These are phyloP conservation scores for Syzygium jambos DNA, from an alignment of 345 rosid species.

Conservation along the genomic window DNA sequence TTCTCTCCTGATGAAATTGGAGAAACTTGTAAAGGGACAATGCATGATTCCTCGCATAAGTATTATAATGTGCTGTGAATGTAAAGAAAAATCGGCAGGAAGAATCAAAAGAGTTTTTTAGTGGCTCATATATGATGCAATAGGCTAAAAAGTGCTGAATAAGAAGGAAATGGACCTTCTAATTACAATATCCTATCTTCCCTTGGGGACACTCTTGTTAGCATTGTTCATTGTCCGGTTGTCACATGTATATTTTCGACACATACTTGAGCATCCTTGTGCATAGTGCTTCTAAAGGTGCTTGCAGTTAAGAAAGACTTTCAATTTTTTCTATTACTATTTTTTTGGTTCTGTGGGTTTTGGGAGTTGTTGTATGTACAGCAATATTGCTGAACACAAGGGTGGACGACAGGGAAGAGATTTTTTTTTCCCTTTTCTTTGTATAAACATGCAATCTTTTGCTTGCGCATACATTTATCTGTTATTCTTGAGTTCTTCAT, in stretches of 20 bases:
- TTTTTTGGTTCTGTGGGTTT: background rate
- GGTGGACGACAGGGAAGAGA: background rate
- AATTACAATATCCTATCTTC: background rate
- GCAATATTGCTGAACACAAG: background rate
- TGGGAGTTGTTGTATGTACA: background rate
- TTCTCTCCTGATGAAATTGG: background rate
- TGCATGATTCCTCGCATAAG: background rate
- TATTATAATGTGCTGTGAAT: background rate
- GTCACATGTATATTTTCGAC: background rate
- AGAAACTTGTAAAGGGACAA: background rate
- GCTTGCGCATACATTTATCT: background rate
- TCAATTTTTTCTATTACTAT: background rate
- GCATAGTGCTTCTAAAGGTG: background rate
- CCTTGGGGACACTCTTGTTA: background rate
- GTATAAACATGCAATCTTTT: background rate
- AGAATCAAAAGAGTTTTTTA: background rate
- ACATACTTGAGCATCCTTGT: background rate
- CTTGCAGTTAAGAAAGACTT: background rate
- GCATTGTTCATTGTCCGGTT: background rate
- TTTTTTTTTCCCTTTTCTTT: background rate
- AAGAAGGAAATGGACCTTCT: background rate
- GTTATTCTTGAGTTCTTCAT: background rate
- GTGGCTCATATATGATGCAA: background rate
- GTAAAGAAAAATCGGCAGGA: background rate
- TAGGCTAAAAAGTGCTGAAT: background rate